Percentiles rank a stretch among this genome's conserved stretches.
phyloP scores from a whole-genome alignment of 768 basidiomycete genomes.

The Vishniacozyma victoriae region DNA sequence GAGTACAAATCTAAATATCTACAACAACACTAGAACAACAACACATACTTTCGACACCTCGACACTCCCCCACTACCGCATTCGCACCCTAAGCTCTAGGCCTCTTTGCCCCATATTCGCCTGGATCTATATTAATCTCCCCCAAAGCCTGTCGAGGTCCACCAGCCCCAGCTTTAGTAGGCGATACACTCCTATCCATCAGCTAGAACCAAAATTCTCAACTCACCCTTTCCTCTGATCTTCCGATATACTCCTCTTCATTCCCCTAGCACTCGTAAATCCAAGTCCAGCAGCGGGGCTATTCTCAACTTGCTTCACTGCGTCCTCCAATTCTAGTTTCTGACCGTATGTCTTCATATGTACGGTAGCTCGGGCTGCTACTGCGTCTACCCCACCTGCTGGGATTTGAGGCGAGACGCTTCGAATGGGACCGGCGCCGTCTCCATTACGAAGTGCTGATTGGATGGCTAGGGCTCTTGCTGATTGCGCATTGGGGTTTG shows the following conservation, averaged over 20 bases:
- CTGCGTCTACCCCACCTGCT: constrained; percentile 24
- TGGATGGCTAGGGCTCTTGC: not conserved
- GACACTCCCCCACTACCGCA: not conserved
- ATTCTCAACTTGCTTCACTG: too few species aligned
- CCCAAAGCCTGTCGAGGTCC: constrained; percentile 22
- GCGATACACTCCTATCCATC: constrained; percentile 27
- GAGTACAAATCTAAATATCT: too few species aligned
- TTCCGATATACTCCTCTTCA: constrained; percentile 25
- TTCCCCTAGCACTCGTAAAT: constrained; percentile 29
- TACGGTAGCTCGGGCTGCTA: constrained; percentile 20
- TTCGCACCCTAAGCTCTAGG: constrained; percentile 1
- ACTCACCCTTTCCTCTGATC: not conserved
- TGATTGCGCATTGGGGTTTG: not conserved
- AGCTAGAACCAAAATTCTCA: not conserved
- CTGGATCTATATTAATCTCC: constrained; percentile 10
- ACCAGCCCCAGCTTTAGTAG: constrained; percentile 11
- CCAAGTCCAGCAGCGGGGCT: constrained; percentile 7
- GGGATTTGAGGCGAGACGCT: constrained; percentile 36
- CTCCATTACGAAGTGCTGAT: not conserved
- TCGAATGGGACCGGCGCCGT: constrained; percentile 2
- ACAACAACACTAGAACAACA: constrained; percentile 1
- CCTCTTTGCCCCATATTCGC: constrained; percentile 16
- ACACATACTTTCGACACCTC: not conserved
- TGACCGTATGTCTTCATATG: too few species aligned
- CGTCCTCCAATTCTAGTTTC: too few species aligned